Evolutionary conservation across 108 stramenopile genomes (phyloP), one percentile per base, ranked within the genome.

Genomic region (Mediolabrus comicus): DNA sequence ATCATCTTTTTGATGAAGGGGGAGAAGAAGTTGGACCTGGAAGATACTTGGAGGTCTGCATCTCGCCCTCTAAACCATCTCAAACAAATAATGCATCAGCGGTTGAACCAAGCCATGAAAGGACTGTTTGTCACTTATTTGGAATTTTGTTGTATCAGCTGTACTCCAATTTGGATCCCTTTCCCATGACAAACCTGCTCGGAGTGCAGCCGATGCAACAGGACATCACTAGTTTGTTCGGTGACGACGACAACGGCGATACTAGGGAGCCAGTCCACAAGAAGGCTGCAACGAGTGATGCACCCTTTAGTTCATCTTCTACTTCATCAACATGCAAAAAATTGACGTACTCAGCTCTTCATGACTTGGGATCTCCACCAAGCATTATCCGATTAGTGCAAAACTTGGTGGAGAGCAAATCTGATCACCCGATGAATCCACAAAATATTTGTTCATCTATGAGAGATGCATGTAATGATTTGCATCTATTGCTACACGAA

Each of bases 401-500:
- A 53, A 65, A 77, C 60, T 57, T 77, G 14, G 32, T 77, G 29
- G 63, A 70, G n/a, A 70, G 64, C 41, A 38, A 32, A 32, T 38
- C 28, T 31, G 74, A 54, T 16, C 46, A 46, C 1, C 36, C 46
- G 13, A 49, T 57, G 27, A 46, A 41, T 26, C 63, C 41, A 19
- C 30, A 68, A n/a, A 59, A 76, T 34, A 38, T 61, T 1, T 77
- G 70, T 39, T 29, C 63, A 32, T 65, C 69, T 34, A 35, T 77
- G 6, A 54, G 66, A 22, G 62, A 32, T 12, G 69, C 52, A 39
- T 53, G 55, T 55, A 30, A 60, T 31, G 77, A 78, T 41, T 54
- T 78, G 59, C 69, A 43, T 51, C 41, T 78, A 9, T 54, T 78
- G 59, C 52, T 71, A 3, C 65, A 53, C 9, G 51, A 78, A 26